Conservation (phyloP, 345 rosid genomes). For the Eucalyptus camaldulensis region DNA sequence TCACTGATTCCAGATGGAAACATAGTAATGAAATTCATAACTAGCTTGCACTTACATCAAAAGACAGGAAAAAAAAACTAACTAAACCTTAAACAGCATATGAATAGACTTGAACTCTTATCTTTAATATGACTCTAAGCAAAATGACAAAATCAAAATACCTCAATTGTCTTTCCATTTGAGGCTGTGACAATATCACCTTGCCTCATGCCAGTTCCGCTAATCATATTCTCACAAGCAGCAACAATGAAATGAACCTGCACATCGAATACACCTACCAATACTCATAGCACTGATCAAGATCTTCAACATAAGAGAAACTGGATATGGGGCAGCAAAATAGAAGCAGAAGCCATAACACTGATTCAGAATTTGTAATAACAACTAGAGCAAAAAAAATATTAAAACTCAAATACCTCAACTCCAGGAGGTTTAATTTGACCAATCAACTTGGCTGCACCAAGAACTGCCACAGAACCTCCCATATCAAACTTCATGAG, state of each 20-base stretch:
- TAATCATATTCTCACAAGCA: slow-evolving; percentile 98
- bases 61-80: not conserved
- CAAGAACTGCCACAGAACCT: slow-evolving; percentile 90
- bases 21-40: not conserved
- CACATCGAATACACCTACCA: not conserved
- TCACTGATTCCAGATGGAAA: not conserved
- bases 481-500: slow-evolving; percentile 94
- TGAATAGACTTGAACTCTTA: not conserved
- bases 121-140: not conserved
- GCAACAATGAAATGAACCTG: slow-evolving; percentile 91
- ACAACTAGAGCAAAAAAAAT: not conserved
- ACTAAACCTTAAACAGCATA: not conserved
- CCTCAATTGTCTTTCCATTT: slow-evolving; percentile 93
- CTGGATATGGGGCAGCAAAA: not conserved
- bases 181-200: slow-evolving; percentile 92
- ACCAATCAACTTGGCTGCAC: slow-evolving; percentile 91
- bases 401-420: slow-evolving; percentile 29
- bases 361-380: not conserved
- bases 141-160: not conserved
- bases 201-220: slow-evolving; percentile 98
- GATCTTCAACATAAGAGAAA: not conserved
- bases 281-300: not conserved
- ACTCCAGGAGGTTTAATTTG: slow-evolving; percentile 88
- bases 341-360: not conserved
- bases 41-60: not conserved